A percentile compares a stretch with the other conserved stretches of the same genome.
phyloP scores from a whole-genome alignment of 345 rosid species.

The Citrus medica region DNA sequence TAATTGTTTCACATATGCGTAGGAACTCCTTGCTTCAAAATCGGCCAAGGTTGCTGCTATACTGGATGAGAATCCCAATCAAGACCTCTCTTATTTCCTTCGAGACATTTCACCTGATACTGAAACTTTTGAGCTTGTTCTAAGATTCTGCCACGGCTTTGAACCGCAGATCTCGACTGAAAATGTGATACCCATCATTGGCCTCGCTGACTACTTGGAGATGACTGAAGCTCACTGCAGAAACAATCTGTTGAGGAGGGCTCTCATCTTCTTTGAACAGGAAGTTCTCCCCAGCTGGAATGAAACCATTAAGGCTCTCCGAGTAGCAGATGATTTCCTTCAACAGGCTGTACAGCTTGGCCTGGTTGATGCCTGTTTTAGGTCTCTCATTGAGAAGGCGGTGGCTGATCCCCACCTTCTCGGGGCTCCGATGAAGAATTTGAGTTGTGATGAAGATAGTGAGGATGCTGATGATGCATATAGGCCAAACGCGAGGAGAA shows the following conservation, averaged over 20 bases:
- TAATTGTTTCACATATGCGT: not conserved
- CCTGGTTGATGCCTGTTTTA: slow-evolving; percentile 56
- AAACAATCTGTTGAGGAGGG: slow-evolving; percentile 51
- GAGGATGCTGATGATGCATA: slow-evolving; percentile 27
- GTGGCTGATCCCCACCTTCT: slow-evolving; percentile 53
- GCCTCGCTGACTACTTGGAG: slow-evolving; percentile 52
- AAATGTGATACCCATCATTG: slow-evolving; percentile 55
- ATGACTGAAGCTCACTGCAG: slow-evolving; percentile 67
- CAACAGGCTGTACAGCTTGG: slow-evolving; percentile 42
- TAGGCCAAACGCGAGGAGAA: slow-evolving; percentile 66
- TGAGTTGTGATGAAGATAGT: slow-evolving; percentile 9
- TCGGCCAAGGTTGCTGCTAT: slow-evolving; percentile 57
- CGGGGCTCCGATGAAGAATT: slow-evolving; percentile 45
- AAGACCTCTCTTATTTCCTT: slow-evolving; percentile 34
- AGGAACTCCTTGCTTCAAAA: slow-evolving; percentile 63
- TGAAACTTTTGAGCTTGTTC: slow-evolving; percentile 56
- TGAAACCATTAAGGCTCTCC: slow-evolving; percentile 61
- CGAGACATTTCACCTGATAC: slow-evolving; percentile 51
- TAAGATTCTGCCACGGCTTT: slow-evolving; percentile 63
- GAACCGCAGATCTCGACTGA: slow-evolving; percentile 44
- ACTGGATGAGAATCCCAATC: slow-evolving; percentile 30
- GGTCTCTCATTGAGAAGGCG: slow-evolving; percentile 54
- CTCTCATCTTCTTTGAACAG: slow-evolving; percentile 42
- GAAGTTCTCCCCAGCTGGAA: slow-evolving; percentile 74
- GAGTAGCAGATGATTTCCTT: slow-evolving; percentile 29